Base-by-base conservation (phyloP, 2,329 filamentous ascomycete species). In the Exophiala calicioides region DNA sequence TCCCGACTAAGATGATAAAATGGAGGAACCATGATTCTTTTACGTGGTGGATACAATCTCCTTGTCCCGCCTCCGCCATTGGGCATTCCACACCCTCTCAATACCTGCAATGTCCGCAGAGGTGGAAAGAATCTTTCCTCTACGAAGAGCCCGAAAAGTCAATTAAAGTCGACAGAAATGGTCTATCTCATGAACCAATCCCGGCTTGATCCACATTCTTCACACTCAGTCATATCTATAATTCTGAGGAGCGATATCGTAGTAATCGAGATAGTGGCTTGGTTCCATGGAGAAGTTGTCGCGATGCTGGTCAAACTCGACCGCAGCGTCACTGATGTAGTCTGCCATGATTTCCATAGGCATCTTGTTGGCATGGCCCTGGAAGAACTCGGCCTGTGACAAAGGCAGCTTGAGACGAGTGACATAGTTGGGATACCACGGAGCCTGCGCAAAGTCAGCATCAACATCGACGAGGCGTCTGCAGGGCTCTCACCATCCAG, bases 231-330 rank as follows among this genome's bases (percentile, higher is more conserved):
- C 23, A 44, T 44, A 44, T 29, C 40, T 27, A 44, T 44, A 44
- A 19, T 44, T 44, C 23, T 44, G 40, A 9, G 40, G 40, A n/a
- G 40, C 40, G 4, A 27, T 27, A 8, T 44, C 40, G 16, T 44
- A 44, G 31, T 44, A 44, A n/a, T 44, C 40, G 8, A 36, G 18
- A 13, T 44, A 44, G 12, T 44, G 40, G 16, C n/a, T 35, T 12
- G 40, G 40, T 15, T 44, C 40, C 40, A 44, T 44, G 21, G 20
- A 26, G 18, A 44, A 44, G 40, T 44, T 35, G 40, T 44, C 40
- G 30, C 40, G 40, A 35, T 44, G 40, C 23, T 44, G 40, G 31
- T 44, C 40, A 26, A 44, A 36, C 40, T 44, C 40, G 23, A 44
- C 40, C 7, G 40, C 40, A 10, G 35, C 40, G 15, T 44, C 40